phyloP scores from a whole-genome alignment of 2,329 filamentous ascomycete genomes.

The Elsinoe perseae region DNA sequence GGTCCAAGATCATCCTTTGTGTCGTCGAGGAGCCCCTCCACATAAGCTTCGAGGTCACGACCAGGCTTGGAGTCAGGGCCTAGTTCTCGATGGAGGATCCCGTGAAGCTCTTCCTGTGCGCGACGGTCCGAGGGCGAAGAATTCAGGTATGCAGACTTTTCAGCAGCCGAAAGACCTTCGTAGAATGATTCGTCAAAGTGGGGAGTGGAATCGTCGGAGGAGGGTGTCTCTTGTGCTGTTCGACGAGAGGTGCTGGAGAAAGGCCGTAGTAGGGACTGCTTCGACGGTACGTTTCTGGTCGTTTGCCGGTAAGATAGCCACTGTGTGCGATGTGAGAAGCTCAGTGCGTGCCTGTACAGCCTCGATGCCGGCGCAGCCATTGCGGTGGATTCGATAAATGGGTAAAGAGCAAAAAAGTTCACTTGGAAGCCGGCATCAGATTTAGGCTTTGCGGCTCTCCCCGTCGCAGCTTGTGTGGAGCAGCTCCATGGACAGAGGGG shows the following conservation, averaged over 20 bases:
- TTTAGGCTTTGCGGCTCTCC: slow-evolving; percentile 9
- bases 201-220: slow-evolving; percentile 9
- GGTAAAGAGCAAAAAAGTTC: background rate
- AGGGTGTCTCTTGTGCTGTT: background rate
- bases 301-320: slow-evolving; percentile 15
- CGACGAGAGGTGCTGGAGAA: background rate
- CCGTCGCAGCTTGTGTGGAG: slow-evolving; percentile 1
- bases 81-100: slow-evolving; percentile 13
- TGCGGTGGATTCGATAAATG: background rate
- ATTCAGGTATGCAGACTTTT: slow-evolving; percentile 18
- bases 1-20: slow-evolving; percentile 16
- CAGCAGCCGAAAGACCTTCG: slow-evolving; percentile 18
- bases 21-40: slow-evolving; percentile 8
- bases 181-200: slow-evolving; percentile 19
- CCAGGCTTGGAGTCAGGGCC: slow-evolving; percentile 15
- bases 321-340: slow-evolving; percentile 14
- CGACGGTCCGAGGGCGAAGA: slow-evolving; percentile 19
- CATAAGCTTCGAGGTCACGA: slow-evolving; percentile 9
- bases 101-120: slow-evolving; percentile 16
- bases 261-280: background rate
- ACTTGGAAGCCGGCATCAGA: background rate
- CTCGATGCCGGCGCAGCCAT: slow-evolving; percentile 6
- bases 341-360: slow-evolving; percentile 8
- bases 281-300: background rate
- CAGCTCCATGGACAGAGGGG: background rate